These are phyloP conservation scores for Trypanosoma mega DNA, from an alignment of 208 protist species.

Conservation along the genomic window DNA sequence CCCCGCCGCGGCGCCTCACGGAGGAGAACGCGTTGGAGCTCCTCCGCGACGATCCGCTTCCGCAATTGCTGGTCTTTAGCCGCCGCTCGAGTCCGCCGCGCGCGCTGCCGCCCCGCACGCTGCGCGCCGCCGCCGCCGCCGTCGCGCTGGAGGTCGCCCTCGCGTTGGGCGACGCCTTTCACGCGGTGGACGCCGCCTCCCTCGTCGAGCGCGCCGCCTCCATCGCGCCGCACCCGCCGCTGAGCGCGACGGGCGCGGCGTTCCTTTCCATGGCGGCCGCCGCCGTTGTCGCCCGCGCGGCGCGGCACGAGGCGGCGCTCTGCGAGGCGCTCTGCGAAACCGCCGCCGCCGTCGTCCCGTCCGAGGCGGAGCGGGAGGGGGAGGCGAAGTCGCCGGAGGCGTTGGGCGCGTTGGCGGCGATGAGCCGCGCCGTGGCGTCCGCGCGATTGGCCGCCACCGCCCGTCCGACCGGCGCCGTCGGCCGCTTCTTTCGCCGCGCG, in stretches of 20 bases:
- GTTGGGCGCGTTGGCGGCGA: neutral
- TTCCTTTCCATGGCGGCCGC: no score
- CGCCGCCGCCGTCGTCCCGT: no score
- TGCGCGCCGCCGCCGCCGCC: neutral
- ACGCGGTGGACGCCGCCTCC: conserved; percentile 1
- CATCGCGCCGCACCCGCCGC: no score
- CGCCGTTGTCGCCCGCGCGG: conserved; percentile 9
- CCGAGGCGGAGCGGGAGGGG: no score
- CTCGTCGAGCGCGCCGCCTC: no score
- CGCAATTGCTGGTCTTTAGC: conserved; percentile 12
- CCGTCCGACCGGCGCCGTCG: conserved; percentile 17
- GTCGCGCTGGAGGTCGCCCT: conserved; percentile 13
- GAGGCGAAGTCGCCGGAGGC: neutral
- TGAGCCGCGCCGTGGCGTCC: neutral
- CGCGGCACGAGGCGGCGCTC: neutral
- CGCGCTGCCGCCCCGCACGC: neutral
- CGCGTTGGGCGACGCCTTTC: neutral
- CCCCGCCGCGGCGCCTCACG: conserved; percentile 1
- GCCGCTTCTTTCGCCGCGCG: conserved; percentile 24
- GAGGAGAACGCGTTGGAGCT: neutral
- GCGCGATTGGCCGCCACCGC: neutral
- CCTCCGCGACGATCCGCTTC: conserved; percentile 2
- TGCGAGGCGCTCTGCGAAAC: neutral
- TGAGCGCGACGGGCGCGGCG: no score
- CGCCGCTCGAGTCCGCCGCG: neutral